phyloP scores from a whole-genome alignment of 1,284 basidiomycete genomes.

The Hymenochaete sp. region DNA sequence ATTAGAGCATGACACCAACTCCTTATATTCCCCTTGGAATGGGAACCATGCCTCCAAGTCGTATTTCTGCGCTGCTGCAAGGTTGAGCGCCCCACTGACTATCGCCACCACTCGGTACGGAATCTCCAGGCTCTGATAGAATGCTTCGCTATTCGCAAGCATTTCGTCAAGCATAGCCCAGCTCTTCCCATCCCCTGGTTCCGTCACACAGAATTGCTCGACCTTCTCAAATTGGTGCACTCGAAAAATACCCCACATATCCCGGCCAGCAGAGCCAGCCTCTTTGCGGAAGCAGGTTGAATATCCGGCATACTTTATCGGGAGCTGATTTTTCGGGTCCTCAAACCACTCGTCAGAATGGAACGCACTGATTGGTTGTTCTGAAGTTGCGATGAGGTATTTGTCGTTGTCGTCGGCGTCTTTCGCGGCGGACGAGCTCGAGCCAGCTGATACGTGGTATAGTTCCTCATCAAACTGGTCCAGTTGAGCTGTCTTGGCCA shows the following conservation, averaged over 20 bases:
- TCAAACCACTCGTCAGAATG: slow-evolving; percentile 98
- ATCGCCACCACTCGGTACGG: slow-evolving; percentile 94
- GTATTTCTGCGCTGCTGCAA: slow-evolving; percentile 95
- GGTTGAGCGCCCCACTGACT: slow-evolving; percentile 92
- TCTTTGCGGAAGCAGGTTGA: slow-evolving; percentile 99
- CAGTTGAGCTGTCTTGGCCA: slow-evolving; percentile 96
- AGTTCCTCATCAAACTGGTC: slow-evolving; percentile 98
- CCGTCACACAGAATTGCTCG: slow-evolving; percentile 94
- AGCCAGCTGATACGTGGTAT: slow-evolving; percentile 73
- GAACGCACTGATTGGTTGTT: slow-evolving; percentile 95
- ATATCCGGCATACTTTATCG: slow-evolving; percentile 77
- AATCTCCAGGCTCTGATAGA: slow-evolving; percentile 90
- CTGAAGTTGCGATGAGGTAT: slow-evolving; percentile 97
- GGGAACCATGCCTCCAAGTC: slow-evolving; percentile 99
- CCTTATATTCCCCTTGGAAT: slow-evolving; percentile 94
- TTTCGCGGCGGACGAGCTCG: too few relatives aligned
- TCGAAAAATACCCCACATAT: slow-evolving; percentile 99
- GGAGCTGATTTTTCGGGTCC: slow-evolving; percentile 82
- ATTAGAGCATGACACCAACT: slow-evolving; percentile 87
- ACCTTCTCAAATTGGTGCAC: slow-evolving; percentile 99
- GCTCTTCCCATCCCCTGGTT: slow-evolving; percentile 87
- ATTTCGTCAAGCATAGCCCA: slow-evolving; percentile 93
- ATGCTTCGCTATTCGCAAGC: slow-evolving; percentile 84
- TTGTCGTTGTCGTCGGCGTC: slow-evolving; percentile 84
- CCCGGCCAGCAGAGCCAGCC: slow-evolving; percentile 92